Base-by-base conservation (phyloP, 2,329 filamentous ascomycete species). In the Helicocarpus griseus region DNA sequence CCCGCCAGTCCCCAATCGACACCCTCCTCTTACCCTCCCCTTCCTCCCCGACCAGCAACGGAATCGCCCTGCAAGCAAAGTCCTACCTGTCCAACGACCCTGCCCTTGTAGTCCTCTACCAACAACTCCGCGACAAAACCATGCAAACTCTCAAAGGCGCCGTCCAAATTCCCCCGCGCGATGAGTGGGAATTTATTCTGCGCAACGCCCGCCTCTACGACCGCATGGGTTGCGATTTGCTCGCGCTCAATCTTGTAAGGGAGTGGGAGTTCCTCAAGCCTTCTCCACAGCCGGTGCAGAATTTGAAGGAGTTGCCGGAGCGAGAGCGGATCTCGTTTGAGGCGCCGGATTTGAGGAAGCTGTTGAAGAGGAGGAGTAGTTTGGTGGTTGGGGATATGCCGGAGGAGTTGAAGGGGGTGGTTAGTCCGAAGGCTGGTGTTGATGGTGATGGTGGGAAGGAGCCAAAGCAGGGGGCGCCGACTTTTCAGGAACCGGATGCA, bases 401-500 rank as follows among this genome's bases (percentile, higher is more conserved):
- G 22, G 59, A 74, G 47, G 69, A 73, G 22, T 60, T 68, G 3
- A 71, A 74, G 29, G 60, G 54, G 3, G 46, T 57, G 8, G 54
- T 52, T 13, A 53, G 53, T 54, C 61, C 69, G 24, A 57, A 61
- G 29, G 63, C 67, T 58, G 69, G 70, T n/a, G n/a, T n/a, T n/a
- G n/a, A n/a, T n/a, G n/a, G n/a, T n/a, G n/a, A n/a, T n/a, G n/a
- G n/a, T n/a, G n/a, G n/a, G n/a, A n/a, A n/a, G n/a, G n/a, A n/a
- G n/a, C n/a, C n/a, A 60, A 69, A 73, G 54, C 78, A 84, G 61
- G 76, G 79, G 13, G 77, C 83, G 14, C 82, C 89, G 1, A 89
- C 85, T 19, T 97, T 97, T 65, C 79, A 94, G 60, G 93, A 98
- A 68, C 93, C 93, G n/a, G 89, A 95, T 71, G 79, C 87, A 26